These are phyloP conservation scores for Pseudovirgaria hyperparasitica DNA, from an alignment of 2,329 filamentous ascomycete species.

Conservation along the genomic window DNA sequence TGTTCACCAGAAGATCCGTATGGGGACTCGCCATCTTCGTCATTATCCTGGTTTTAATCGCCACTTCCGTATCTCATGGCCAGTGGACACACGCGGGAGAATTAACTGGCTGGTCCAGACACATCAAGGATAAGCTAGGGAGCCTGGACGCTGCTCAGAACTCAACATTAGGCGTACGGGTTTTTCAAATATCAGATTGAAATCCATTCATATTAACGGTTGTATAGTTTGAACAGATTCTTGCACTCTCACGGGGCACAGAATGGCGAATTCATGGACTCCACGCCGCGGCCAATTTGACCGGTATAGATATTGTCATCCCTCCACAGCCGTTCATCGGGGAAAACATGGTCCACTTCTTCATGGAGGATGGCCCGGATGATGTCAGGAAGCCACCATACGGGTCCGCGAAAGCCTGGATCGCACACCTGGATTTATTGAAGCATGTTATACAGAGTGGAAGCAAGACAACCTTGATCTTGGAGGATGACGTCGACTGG, in stretches of 20 bases:
- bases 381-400: constrained; percentile 1
- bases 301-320: constrained; percentile 3
- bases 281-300: constrained; percentile 2
- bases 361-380: constrained; percentile 2
- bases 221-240: constrained; percentile 6
- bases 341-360: constrained; percentile 2
- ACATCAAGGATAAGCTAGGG: too few species aligned
- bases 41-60: too few species aligned
- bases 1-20: too few species aligned
- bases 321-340: constrained; percentile 2
- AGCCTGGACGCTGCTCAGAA: too few species aligned
- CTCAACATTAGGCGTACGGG: constrained; percentile 1
- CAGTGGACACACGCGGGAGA: too few species aligned
- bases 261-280: constrained; percentile 4
- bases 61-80: too few species aligned
- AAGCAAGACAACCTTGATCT: constrained; percentile 3
- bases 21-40: too few species aligned
- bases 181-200: too few species aligned
- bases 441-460: constrained; percentile 2
- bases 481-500: constrained; percentile 8
- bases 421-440: constrained; percentile 4
- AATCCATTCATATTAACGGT: too few species aligned
- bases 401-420: constrained; percentile 4
- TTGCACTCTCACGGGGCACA: constrained; percentile 3
- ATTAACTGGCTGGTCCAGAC: too few species aligned